Percentiles rank a stretch among this genome's conserved stretches.
phyloP scores from a whole-genome alignment of 495 filamentous ascomycete species.

The Chaetomium cochliodes region DNA sequence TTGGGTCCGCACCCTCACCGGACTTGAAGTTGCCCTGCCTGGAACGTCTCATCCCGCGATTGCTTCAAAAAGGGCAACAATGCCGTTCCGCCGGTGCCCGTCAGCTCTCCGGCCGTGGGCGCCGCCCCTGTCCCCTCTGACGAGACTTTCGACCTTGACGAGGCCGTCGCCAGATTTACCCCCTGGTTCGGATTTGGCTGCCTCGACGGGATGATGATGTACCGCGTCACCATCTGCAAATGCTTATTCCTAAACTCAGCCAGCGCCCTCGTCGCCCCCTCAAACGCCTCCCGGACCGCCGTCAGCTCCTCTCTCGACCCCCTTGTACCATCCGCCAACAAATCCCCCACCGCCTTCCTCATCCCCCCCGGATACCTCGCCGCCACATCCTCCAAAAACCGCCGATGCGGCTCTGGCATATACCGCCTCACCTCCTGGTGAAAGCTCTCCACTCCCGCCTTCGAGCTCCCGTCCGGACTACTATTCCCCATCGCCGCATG shows the following conservation, averaged over 20 bases:
- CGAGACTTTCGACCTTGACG: constrained; percentile 35
- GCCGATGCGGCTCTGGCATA: constrained; percentile 84
- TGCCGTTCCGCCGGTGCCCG: constrained; percentile 85
- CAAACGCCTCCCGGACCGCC: constrained; percentile 66
- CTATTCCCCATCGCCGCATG: constrained; percentile 73
- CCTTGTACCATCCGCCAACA: constrained; percentile 55
- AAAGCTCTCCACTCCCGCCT: constrained; percentile 78
- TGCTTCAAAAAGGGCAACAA: constrained; percentile 90
- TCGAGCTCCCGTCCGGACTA: constrained; percentile 63
- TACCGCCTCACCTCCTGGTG: constrained; percentile 88
- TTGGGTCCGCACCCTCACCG: neutral
- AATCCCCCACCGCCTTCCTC: constrained; percentile 17
- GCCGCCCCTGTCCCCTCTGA: neutral
- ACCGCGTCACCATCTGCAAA: constrained; percentile 87
- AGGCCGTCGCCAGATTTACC: constrained; percentile 64
- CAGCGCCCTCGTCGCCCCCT: constrained; percentile 79
- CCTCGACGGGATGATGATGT: constrained; percentile 72
- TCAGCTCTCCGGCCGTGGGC: constrained; percentile 55
- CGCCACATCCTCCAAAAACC: constrained; percentile 75
- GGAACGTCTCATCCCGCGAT: constrained; percentile 76
- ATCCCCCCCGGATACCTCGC: constrained; percentile 43
- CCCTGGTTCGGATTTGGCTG: constrained; percentile 24
- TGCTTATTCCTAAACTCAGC: constrained; percentile 82
- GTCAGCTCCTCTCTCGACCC: constrained; percentile 48
- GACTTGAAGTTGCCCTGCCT: constrained; percentile 18